phyloP scores from a whole-genome alignment of 2,329 filamentous ascomycete genomes.

The Tetracladium maxilliforme region DNA sequence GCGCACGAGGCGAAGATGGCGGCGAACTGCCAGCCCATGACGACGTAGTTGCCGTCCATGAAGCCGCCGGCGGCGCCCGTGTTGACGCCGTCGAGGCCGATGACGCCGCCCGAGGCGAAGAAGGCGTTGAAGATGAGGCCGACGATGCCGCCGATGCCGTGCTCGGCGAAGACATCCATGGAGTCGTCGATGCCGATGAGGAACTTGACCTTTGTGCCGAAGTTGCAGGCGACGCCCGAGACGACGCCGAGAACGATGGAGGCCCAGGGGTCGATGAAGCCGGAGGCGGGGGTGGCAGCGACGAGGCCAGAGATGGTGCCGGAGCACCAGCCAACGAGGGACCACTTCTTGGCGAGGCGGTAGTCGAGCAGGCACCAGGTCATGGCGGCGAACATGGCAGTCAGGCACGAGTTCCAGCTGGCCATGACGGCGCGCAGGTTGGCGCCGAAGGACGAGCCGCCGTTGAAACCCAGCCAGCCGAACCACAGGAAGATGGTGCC shows the following conservation, averaged over 20 bases:
- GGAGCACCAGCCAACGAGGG: constrained; percentile 60
- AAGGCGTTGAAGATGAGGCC: constrained; percentile 59
- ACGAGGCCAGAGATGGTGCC: constrained; percentile 58
- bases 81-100: constrained; percentile 67
- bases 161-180: constrained; percentile 59
- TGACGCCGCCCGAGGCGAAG: constrained; percentile 55
- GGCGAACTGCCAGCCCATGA: constrained; percentile 68
- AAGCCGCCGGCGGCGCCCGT: constrained; percentile 49
- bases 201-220: constrained; percentile 42
- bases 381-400: constrained; percentile 80
- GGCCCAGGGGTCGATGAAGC: constrained; percentile 53
- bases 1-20: constrained; percentile 52
- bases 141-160: constrained; percentile 54
- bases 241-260: constrained; percentile 51
- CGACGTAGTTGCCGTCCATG: constrained; percentile 58
- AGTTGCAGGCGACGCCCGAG: constrained; percentile 53
- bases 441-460: constrained; percentile 83
- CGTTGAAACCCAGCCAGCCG: constrained; percentile 98
- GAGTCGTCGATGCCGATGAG: constrained; percentile 53
- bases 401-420: constrained; percentile 95
- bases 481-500: constrained; percentile 96
- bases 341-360: constrained; percentile 90
- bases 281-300: constrained; percentile 53
- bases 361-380: constrained; percentile 95
- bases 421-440: constrained; percentile 92